These are phyloP conservation scores for Letharia lupina DNA, from an alignment of 495 filamentous ascomycete species.

Conservation along the genomic window DNA sequence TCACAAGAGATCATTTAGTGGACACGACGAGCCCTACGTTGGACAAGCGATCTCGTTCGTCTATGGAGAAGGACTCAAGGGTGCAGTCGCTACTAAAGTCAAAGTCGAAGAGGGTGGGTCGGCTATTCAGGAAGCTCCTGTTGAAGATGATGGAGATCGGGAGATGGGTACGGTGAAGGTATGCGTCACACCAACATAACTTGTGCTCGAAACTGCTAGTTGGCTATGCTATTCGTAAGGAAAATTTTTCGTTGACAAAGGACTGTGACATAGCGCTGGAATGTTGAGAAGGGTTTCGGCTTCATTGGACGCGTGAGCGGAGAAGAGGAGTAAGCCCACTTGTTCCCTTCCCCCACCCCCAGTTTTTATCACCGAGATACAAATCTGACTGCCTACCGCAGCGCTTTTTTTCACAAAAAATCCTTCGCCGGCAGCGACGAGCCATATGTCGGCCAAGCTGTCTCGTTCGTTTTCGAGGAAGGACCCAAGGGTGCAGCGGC, in stretches of 20 bases:
- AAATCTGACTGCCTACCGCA: background rate
- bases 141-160: background rate
- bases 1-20: background rate
- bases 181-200: background rate
- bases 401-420: slow-evolving; percentile 16
- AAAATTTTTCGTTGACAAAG: too few species aligned
- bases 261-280: slow-evolving; percentile 10
- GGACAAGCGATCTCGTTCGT: background rate
- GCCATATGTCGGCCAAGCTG: slow-evolving; percentile 11
- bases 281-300: slow-evolving; percentile 17
- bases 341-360: background rate
- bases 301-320: slow-evolving; percentile 13
- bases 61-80: slow-evolving; percentile 9
- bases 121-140: background rate
- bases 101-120: background rate
- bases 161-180: background rate
- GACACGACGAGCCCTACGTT: background rate
- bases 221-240: background rate
- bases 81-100: slow-evolving; percentile 12
- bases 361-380: background rate
- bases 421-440: slow-evolving; percentile 8
- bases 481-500: slow-evolving; percentile 16
- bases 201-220: background rate
- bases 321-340: background rate
- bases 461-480: slow-evolving; percentile 16